These are phyloP conservation scores for Prinsepia uniflora DNA, from an alignment of 306 rosid species.

Conservation along the genomic window DNA sequence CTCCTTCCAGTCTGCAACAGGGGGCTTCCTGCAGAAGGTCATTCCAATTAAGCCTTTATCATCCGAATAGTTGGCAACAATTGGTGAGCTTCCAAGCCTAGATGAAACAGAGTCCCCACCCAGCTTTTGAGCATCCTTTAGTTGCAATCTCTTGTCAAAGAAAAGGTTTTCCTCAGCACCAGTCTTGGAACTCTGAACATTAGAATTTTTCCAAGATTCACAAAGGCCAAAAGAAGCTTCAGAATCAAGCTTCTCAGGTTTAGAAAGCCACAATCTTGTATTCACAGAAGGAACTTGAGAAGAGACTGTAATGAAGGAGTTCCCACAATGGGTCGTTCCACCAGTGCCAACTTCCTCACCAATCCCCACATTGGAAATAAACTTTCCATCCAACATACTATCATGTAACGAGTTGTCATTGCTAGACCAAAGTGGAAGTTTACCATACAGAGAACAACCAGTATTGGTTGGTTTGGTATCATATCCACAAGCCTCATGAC, in stretches of 20 bases:
- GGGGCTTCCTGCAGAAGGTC: slow-evolving; percentile 37
- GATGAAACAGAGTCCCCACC: slow-evolving; percentile 26
- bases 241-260: no score
- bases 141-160: no score
- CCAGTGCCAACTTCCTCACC: slow-evolving; percentile 17
- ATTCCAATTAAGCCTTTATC: slow-evolving; percentile 38
- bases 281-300: slow-evolving; percentile 22
- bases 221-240: no score
- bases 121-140: slow-evolving; percentile 12
- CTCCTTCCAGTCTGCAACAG: slow-evolving; percentile 31
- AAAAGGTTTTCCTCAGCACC: no score
- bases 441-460: slow-evolving; percentile 33
- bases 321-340: slow-evolving; percentile 9
- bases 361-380: slow-evolving; percentile 22
- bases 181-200: no score
- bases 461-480: slow-evolving; percentile 26
- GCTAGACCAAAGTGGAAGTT: slow-evolving; percentile 30
- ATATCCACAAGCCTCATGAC: slow-evolving; percentile 16
- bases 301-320: slow-evolving; percentile 22
- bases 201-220: no score
- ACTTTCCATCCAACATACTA: slow-evolving; percentile 29
- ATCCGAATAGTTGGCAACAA: slow-evolving; percentile 28
- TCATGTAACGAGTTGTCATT: slow-evolving; percentile 26
- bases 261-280: not conserved
- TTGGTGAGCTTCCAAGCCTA: slow-evolving; percentile 27